Base-by-base conservation (phyloP, 208 protist species). In the Porcisia deanei region DNA sequence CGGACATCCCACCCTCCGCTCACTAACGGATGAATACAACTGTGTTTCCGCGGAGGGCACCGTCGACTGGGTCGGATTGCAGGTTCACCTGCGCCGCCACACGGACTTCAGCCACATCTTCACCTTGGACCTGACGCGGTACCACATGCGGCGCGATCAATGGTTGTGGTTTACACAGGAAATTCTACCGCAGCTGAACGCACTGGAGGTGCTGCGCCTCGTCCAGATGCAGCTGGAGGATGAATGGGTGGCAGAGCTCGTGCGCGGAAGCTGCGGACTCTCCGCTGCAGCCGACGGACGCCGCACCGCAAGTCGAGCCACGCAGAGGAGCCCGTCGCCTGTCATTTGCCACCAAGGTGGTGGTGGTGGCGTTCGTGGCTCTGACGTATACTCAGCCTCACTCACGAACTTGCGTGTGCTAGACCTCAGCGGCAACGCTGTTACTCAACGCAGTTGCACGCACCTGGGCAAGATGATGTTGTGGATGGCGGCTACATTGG, bases 121-220 rank as follows among this genome's bases (percentile, higher is more conserved):
- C 4, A 66, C 66, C 14, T 73, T 96, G 2, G 87, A 96, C 66
- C 81, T 96, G 34, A 89, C 85, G 12, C 66, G 75, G 30, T 80
- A 86, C 18, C 81, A 58, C n/a, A 73, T 92, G 69, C 76, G 61
- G 22, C 65, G 65, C 22, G 77, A 80, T 54, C 85, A 94, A 78
- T 96, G 92, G 92, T 63, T 71, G 61, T 96, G 89, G 89, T 83
- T 94, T 59, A 87, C 77, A 39, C 73, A 73, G 39, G 76, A 89
- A 30, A 76, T 94, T 20, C 65, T 97, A 30, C 89, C 92, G 3
- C 71, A 83, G 54, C 88, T 97, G 54, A 34, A 64, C 54, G 81
- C 67, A 4, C 76, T 96, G 34, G 65, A 81, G 63, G 77, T 77
- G 49, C 81, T 96, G 39, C 70, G 41, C 9, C 83, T 96, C 1